Evolutionary conservation across 805 yeast species (phyloP).

Genomic region (Blastobotrys mokoenaii): DNA sequence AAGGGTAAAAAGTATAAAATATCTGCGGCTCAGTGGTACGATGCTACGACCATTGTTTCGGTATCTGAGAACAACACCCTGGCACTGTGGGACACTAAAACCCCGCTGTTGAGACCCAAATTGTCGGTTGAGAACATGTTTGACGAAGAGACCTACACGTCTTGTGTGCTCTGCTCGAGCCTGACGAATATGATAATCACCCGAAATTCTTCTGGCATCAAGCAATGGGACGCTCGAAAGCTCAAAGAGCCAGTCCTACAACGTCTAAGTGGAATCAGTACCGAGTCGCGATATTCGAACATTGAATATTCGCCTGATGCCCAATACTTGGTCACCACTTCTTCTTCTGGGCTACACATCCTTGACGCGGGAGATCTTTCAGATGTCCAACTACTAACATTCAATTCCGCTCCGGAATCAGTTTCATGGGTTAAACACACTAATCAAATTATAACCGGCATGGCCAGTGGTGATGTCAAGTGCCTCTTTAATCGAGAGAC

Average conservation of each 20-base stretch:
- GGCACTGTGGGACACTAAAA: slow-evolving; percentile 21
- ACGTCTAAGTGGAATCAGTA: slow-evolving; percentile 6
- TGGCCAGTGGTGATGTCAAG: slow-evolving; percentile 21
- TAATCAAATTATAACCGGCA: slow-evolving; percentile 27
- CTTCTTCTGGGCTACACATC: slow-evolving; percentile 17
- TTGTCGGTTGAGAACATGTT: slow-evolving; percentile 13
- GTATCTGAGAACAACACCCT: slow-evolving; percentile 20
- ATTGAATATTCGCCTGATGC: slow-evolving; percentile 22
- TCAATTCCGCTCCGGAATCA: slow-evolving; percentile 9
- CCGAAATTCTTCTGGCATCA: slow-evolving; percentile 20
- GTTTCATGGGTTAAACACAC: slow-evolving; percentile 22
- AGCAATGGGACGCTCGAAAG: slow-evolving; percentile 26
- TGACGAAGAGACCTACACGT: slow-evolving; percentile 13
- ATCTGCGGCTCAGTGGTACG: slow-evolving; percentile 14
- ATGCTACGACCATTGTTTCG: slow-evolving; percentile 16
- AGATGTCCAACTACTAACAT: slow-evolving; percentile 13
- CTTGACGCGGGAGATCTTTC: slow-evolving; percentile 25
- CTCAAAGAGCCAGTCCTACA: slow-evolving; percentile 17
- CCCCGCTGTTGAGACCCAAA: slow-evolving; percentile 23
- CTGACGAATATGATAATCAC: slow-evolving; percentile 16
- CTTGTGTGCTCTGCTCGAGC: slow-evolving; percentile 2
- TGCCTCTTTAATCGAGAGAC: slow-evolving; percentile 22
- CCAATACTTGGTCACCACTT: slow-evolving; percentile 18
- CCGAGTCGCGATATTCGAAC: slow-evolving; percentile 12
- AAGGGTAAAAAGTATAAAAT: slow-evolving; percentile 13